These are phyloP conservation scores for Ustilago tritici DNA, from an alignment of 1,284 basidiomycete species.

Conservation along the genomic window DNA sequence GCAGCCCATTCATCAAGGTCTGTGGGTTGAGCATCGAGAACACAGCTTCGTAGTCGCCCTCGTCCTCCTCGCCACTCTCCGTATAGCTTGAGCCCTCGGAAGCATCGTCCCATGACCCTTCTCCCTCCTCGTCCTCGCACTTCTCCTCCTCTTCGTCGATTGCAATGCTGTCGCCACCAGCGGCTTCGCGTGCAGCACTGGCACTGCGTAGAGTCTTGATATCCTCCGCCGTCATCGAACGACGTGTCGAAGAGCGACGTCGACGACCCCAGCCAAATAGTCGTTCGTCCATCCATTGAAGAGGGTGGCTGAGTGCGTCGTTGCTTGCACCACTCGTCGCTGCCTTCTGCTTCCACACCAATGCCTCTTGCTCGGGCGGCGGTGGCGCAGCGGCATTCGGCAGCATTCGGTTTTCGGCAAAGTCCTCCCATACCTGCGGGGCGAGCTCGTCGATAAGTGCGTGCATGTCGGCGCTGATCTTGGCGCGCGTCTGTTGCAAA, in stretches of 20 bases:
- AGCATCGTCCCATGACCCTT: slow-evolving; percentile 40
- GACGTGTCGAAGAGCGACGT: slow-evolving; percentile 48
- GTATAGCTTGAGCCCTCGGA: slow-evolving; percentile 44
- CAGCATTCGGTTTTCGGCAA: slow-evolving; percentile 63
- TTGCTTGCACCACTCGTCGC: slow-evolving; percentile 33
- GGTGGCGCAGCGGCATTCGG: slow-evolving; percentile 55
- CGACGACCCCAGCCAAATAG: slow-evolving; percentile 82
- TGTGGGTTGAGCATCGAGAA: slow-evolving; percentile 62
- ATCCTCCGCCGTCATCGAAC: slow-evolving; percentile 46
- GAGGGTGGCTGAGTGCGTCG: slow-evolving; percentile 64
- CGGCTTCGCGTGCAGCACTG: slow-evolving; percentile 17
- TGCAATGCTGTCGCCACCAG: slow-evolving; percentile 15
- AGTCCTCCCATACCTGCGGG: slow-evolving; percentile 67
- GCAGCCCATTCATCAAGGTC: slow-evolving; percentile 32
- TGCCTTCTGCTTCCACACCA: slow-evolving; percentile 57
- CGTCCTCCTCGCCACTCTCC: slow-evolving; percentile 58
- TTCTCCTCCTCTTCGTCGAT: slow-evolving; percentile 35
- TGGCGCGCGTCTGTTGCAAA: slow-evolving; percentile 82
- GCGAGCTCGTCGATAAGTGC: slow-evolving; percentile 84
- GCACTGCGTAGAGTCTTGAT: slow-evolving; percentile 32
- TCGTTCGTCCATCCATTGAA: slow-evolving; percentile 86
- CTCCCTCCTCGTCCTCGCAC: slow-evolving; percentile 32
- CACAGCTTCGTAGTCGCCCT: slow-evolving; percentile 66
- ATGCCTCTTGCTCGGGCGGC: slow-evolving; percentile 47
- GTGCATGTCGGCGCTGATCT: slow-evolving; percentile 87